Base-by-base conservation (phyloP, 805 yeast species). In the Candida alai region DNA sequence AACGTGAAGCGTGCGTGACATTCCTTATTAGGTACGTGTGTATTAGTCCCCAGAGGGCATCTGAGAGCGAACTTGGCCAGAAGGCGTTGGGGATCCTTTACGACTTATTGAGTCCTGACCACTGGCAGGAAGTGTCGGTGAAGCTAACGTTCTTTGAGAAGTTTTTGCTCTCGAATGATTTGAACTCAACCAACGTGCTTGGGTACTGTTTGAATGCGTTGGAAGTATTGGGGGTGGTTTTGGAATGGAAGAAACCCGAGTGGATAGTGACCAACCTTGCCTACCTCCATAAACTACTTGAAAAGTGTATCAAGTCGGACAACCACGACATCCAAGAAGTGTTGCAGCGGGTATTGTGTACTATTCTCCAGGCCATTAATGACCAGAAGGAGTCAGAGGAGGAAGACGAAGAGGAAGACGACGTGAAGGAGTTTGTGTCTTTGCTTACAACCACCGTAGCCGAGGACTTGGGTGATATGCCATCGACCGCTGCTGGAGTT, bases 111-210 rank as follows among this genome's bases (percentile, higher is more conserved):
- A 78, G 86, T 7, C 78, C 84, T 3, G 72, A 71, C 0, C 77
- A 75, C 41, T 90, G 97, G 97, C 72, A 86, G 0, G 96, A 87
- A 45, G 94, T 87, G 5, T 74, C 80, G n/a, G 88, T 93, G 13
- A 86, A 86, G 47, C 66, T 93, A 21, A 74, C 81, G 1, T 88
- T 85, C 57, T 93, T 93, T 52, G 98, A 93, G 45, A 78, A 93
- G 42, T 85, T 88, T 48, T 62, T 93, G 35, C 76, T 84, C 13
- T 79, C 85, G 19, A 78, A 85, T 36, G 96, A 90, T 43, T 64
- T 84, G 38, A 76, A 73, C 23, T 73, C 87, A 10, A 72, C 78
- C 22, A 80, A 80, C 40, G 70, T 84, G 25, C 55, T 87, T 16
- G 86, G 88, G 2, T 82, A 84, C 46, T 84, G 95, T 46, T 65